Conservation (phyloP, 331 rosid species). For the Rhamnella rubrinervis region DNA sequence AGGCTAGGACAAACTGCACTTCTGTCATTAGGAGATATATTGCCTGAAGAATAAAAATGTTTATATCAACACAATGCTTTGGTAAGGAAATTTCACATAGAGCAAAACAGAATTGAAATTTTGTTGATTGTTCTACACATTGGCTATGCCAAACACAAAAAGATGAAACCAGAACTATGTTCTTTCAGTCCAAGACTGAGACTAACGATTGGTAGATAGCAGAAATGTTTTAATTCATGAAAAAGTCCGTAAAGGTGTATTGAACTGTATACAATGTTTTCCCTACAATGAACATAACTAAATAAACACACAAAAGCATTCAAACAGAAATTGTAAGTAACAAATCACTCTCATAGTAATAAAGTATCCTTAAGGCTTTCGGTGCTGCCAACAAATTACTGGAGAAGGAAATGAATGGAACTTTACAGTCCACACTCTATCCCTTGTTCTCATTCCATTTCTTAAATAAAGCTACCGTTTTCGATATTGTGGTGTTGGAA, state of each 20-base stretch:
- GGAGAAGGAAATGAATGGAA: background rate
- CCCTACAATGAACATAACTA: background rate
- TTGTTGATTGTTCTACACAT: slow-evolving; percentile 4
- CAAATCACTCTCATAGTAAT: background rate
- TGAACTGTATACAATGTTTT: background rate
- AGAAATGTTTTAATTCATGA: background rate
- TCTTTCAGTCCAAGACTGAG: background rate
- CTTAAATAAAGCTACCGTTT: no score
- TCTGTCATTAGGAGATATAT: slow-evolving; percentile 32
- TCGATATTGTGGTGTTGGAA: no score
- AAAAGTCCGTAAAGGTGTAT: background rate
- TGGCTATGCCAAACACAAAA: background rate
- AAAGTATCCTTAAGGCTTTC: background rate
- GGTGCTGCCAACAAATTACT: background rate
- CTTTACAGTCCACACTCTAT: background rate
- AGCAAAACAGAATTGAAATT: background rate
- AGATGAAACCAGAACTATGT: background rate
- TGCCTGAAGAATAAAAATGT: slow-evolving; percentile 31
- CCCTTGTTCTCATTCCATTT: no score
- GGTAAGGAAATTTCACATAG: slow-evolving; percentile 5
- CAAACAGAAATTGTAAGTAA: background rate
- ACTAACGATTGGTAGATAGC: background rate
- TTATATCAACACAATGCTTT: slow-evolving; percentile 4
- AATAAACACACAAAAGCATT: background rate
- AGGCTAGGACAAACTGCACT: slow-evolving; percentile 23